phyloP scores from a whole-genome alignment of 192 early-diverging fungal genomes.

The Backusella psychrophila region DNA sequence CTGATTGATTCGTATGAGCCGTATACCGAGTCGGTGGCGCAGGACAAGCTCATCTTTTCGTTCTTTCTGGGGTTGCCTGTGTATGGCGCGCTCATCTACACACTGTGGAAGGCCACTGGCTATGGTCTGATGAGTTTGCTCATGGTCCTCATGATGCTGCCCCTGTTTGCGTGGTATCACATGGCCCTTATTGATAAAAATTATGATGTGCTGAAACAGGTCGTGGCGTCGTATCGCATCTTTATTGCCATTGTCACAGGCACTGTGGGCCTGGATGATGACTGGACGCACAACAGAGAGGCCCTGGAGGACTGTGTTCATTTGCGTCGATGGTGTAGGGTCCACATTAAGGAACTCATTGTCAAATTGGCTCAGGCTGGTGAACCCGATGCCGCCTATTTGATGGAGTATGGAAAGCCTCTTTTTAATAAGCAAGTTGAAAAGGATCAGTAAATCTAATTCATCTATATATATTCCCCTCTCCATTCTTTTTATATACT shows the following conservation, averaged over 20 bases:
- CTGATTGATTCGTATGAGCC: constrained; percentile 34
- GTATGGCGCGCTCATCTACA: constrained; percentile 31
- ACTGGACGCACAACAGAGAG: constrained; percentile 5
- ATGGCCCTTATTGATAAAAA: constrained; percentile 37
- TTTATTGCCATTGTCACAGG: constrained; percentile 30
- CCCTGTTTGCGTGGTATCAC: constrained; percentile 48
- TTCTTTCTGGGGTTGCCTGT: constrained; percentile 22
- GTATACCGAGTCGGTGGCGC: constrained; percentile 42
- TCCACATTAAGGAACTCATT: constrained; percentile 5
- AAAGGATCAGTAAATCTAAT: neutral
- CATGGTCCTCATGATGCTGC: constrained; percentile 21
- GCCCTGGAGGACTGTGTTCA: constrained; percentile 20
- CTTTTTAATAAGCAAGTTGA: constrained; percentile 7
- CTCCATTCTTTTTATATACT: neutral
- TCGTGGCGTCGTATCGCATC: constrained; percentile 35
- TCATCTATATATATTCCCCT: neutral
- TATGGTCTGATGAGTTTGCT: constrained; percentile 28
- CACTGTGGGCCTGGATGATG: neutral
- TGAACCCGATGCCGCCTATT: constrained; percentile 2
- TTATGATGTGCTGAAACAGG: constrained; percentile 34
- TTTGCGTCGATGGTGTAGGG: constrained; percentile 24
- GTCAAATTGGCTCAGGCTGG: constrained; percentile 2
- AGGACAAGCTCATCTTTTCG: constrained; percentile 39
- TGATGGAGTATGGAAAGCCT: constrained; percentile 19
- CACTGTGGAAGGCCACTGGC: constrained; percentile 24